A percentile compares a stretch with the other conserved stretches of the same genome.
Conservation (phyloP, 768 basidiomycete species). For the Imleria badia region DNA sequence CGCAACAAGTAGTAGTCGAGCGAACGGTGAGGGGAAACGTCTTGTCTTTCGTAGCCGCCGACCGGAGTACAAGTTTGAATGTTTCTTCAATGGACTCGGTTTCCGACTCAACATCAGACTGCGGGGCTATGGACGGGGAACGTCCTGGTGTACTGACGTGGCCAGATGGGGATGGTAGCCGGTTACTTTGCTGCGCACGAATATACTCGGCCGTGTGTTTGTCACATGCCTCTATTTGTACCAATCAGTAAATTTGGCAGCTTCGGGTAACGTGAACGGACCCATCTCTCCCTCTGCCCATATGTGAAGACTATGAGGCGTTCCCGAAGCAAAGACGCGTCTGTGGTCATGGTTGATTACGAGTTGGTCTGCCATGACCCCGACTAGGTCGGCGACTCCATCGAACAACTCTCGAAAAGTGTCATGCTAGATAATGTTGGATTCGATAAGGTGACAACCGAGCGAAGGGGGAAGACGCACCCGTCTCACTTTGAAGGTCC, state of each 20-base stretch:
- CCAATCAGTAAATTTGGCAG: constrained; percentile 6
- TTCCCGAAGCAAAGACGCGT: constrained; percentile 68
- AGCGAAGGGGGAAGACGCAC: constrained; percentile 37
- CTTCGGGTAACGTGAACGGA: constrained; percentile 31
- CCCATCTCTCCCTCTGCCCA: constrained; percentile 70
- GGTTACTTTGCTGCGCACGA: constrained; percentile 38
- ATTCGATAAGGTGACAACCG: not conserved
- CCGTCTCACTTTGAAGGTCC: constrained; percentile 58
- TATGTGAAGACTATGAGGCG: constrained; percentile 62
- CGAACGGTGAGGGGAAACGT: constrained; percentile 68
- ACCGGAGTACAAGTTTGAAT: constrained; percentile 68
- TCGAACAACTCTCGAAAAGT: constrained; percentile 66
- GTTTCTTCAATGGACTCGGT: constrained; percentile 45
- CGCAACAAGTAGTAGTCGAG: constrained; percentile 71
- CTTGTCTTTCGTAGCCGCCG: constrained; percentile 45
- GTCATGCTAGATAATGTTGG: constrained; percentile 47
- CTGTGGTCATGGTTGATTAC: constrained; percentile 61
- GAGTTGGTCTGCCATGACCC: constrained; percentile 49
- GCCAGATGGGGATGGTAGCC: constrained; percentile 22
- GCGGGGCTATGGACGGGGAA: constrained; percentile 23
- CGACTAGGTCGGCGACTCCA: constrained; percentile 59
- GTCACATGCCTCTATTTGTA: constrained; percentile 60
- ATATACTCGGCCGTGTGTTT: constrained; percentile 62
- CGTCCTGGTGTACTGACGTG: constrained; percentile 1
- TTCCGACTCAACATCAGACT: constrained; percentile 32